These are phyloP conservation scores for Vitis cinerea DNA, from an alignment of 164 flowering plant species.

Conservation along the genomic window DNA sequence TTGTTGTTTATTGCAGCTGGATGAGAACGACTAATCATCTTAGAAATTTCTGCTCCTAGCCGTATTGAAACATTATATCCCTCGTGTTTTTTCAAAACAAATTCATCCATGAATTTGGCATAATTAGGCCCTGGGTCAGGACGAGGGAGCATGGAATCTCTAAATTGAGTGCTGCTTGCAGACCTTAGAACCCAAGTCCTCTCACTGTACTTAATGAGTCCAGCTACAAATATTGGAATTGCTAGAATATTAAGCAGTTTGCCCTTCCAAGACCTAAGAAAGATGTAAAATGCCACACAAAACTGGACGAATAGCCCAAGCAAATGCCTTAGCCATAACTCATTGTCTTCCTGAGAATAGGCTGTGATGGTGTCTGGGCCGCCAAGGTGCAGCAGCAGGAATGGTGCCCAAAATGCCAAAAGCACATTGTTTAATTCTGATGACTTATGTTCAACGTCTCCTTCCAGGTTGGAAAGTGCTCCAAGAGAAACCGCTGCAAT, in stretches of 20 bases:
- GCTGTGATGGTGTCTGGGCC: slow-evolving; percentile 9
- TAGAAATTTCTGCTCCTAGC: too few relatives aligned
- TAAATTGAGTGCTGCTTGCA: background rate
- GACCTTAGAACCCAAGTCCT: background rate
- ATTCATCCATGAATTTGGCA: slow-evolving; percentile 4
- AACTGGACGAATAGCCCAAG: background rate
- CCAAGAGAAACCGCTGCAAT: slow-evolving; percentile 29
- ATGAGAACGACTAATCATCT: too few relatives aligned
- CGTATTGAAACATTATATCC: background rate
- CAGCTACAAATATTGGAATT: background rate
- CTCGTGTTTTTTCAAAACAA: background rate
- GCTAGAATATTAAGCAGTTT: background rate
- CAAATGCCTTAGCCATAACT: slow-evolving; percentile 8
- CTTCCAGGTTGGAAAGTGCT: background rate
- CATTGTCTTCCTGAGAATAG: background rate
- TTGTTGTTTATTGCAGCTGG: background rate
- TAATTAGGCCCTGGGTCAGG: background rate
- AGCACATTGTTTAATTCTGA: background rate
- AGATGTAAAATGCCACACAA: background rate
- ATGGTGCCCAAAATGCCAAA: background rate
- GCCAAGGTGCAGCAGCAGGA: background rate
- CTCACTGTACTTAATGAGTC: slow-evolving; percentile 1
- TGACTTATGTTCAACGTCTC: background rate
- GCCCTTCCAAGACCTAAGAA: slow-evolving; percentile 1
- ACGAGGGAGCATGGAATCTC: background rate